Percentiles rank a stretch among this genome's conserved stretches.
Conservation (phyloP, 176 grass and related monocot genomes). For the Oryza coarctata region DNA sequence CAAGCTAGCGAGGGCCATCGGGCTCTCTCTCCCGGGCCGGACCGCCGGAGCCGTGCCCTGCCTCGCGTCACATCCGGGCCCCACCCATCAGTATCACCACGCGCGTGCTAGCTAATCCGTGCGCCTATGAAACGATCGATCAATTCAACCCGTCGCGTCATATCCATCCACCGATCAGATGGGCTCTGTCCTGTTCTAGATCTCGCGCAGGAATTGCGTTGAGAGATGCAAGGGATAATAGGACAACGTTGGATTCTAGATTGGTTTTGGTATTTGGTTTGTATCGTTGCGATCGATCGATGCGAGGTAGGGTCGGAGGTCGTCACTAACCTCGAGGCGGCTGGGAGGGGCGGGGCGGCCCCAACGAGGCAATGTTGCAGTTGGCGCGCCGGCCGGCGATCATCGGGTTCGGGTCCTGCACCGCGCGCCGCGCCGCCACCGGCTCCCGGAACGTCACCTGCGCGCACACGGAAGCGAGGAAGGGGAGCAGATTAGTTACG, state of each 20-base stretch:
- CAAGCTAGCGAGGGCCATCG: conserved; percentile 10
- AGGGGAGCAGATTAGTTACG: not conserved
- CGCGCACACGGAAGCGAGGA: not conserved
- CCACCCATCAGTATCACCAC: not conserved
- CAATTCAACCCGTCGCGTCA: not conserved
- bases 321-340: conserved; percentile 53
- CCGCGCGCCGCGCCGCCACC: conserved; percentile 68
- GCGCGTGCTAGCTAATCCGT: not conserved
- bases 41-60: not conserved
- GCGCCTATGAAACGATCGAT: not conserved
- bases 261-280: not conserved
- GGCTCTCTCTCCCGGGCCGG: not conserved
- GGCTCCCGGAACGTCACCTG: conserved; percentile 92
- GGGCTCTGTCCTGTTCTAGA: not conserved
- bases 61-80: not conserved
- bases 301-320: not conserved
- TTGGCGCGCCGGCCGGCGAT: conserved; percentile 93
- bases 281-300: not conserved
- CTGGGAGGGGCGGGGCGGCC: conserved; percentile 59
- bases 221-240: not conserved
- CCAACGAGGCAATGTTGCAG: conserved; percentile 94
- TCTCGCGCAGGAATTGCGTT: not conserved
- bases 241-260: not conserved
- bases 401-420: conserved; percentile 77
- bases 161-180: not conserved